Evolutionary conservation across 768 basidiomycete species (phyloP).

Genomic region (Clathrus columnatus): DNA sequence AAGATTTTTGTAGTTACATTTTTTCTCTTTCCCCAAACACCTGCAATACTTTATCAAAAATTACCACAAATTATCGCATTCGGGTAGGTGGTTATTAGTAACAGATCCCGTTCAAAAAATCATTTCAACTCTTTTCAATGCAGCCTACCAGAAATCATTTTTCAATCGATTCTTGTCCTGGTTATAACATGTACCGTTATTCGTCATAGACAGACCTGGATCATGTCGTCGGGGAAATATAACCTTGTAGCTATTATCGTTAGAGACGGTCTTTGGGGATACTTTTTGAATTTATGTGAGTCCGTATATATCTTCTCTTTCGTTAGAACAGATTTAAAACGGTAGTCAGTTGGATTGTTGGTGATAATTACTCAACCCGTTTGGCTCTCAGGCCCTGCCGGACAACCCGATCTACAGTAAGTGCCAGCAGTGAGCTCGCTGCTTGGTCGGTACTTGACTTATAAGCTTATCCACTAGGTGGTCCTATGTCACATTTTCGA

Average conservation of each 20-base stretch:
- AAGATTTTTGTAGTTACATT: too few species aligned
- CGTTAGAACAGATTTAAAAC: background rate
- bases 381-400: background rate
- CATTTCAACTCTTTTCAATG: too few species aligned
- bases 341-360: background rate
- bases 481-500: background rate
- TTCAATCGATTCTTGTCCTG: background rate
- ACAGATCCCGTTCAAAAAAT: too few species aligned
- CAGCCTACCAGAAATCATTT: background rate
- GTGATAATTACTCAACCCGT: background rate
- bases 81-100: too few species aligned
- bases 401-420: background rate
- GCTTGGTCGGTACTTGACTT: background rate
- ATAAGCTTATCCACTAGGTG: background rate
- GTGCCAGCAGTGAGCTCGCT: background rate
- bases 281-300: background rate
- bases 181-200: too few species aligned
- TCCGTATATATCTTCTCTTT: background rate
- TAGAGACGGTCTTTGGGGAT: background rate
- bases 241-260: background rate
- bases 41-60: too few species aligned
- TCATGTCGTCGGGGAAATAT: background rate
- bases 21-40: too few species aligned
- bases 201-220: background rate
- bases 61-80: too few species aligned